Evolutionary conservation across 169 alveolate species (phyloP), one percentile per base, ranked within the genome.

Genomic region (Plasmodium cynomolgi): DNA sequence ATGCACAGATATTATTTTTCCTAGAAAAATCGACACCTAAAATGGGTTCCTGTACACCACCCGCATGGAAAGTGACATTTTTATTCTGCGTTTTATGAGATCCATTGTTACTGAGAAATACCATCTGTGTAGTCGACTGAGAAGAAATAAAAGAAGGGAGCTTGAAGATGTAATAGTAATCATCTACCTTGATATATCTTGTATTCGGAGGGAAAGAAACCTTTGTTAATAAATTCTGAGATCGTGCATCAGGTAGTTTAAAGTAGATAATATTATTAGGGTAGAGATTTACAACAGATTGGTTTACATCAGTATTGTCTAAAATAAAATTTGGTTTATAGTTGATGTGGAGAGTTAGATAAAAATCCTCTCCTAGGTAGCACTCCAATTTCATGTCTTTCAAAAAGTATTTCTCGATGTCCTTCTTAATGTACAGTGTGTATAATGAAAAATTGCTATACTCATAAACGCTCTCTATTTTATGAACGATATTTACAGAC

Each of bases 11-110:
- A 7, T 77, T 31, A 34, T 5, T 3, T 33, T 6, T 8, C 1
- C 81, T 75, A 8, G 93, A 85, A 50, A 85, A 85, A 17, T 85
- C 93, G 0, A 85, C 71, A n/a, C 93, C 93, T 3, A 84, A 15
- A 5, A 85, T 29, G 2, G 13, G 17, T 1, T 29, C 39, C 1
- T 47, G 15, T 20, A 47, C 33, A 0, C 85, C 85, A 7, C 93
- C 85, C 29, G 33, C 44, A 77, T 85, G 37, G 17, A 85, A 17
- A 7, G 81, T 58, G 9, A 79, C 68, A 34, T 13, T 33, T 75
- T 74, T 85, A 17, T 34, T 85, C n/a, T 75, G 62, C 7, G 26
- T n/a, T 37, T 85, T 85, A 11, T 50, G 80, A 1, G 80, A 50
- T 1, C 39, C 39, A 20, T 75, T 75, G n/a, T 47, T 47, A n/a